Evolutionary conservation across 2,329 filamentous ascomycete species (phyloP).

Genomic region (Pseudogymnoascus pannorum): DNA sequence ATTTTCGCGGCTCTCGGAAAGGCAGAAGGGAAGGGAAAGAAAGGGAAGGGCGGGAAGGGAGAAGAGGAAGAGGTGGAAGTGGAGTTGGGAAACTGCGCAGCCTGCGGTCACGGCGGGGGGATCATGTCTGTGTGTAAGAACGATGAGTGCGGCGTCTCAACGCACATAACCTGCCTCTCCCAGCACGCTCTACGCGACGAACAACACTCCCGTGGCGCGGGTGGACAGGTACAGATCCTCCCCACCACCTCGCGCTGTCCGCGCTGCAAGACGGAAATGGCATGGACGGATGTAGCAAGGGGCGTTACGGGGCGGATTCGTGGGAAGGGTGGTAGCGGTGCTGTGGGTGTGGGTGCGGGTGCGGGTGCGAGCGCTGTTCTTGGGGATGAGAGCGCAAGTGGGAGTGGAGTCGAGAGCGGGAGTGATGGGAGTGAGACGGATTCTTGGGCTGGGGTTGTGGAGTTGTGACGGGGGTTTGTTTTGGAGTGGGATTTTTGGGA

Average conservation of each 20-base stretch:
- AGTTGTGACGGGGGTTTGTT: not conserved
- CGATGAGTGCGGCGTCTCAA: constrained; percentile 45
- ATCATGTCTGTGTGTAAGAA: constrained; percentile 52
- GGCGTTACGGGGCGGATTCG: constrained; percentile 70
- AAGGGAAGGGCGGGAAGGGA: not conserved
- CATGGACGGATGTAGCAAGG: constrained; percentile 74
- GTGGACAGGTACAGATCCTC: constrained; percentile 43
- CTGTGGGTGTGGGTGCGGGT: not conserved
- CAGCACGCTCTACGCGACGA: constrained; percentile 39
- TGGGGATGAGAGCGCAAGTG: not conserved
- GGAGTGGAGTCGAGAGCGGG: not conserved
- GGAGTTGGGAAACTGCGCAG: not conserved
- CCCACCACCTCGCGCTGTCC: constrained; percentile 67
- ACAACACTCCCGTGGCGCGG: too few relatives aligned
- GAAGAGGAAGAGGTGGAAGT: not conserved
- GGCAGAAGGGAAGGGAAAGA: too few relatives aligned
- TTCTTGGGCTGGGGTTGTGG: not conserved
- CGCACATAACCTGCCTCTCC: constrained; percentile 55
- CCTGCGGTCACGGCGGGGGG: constrained; percentile 36
- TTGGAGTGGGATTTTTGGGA: not conserved
- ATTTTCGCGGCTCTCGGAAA: not conserved
- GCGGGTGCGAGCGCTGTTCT: not conserved
- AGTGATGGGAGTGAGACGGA: not conserved
- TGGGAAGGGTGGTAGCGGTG: constrained; percentile 62
- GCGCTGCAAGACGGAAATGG: constrained; percentile 51